These are phyloP conservation scores for Parmelia sp. DNA, from an alignment of 495 filamentous ascomycete species.

Conservation along the genomic window DNA sequence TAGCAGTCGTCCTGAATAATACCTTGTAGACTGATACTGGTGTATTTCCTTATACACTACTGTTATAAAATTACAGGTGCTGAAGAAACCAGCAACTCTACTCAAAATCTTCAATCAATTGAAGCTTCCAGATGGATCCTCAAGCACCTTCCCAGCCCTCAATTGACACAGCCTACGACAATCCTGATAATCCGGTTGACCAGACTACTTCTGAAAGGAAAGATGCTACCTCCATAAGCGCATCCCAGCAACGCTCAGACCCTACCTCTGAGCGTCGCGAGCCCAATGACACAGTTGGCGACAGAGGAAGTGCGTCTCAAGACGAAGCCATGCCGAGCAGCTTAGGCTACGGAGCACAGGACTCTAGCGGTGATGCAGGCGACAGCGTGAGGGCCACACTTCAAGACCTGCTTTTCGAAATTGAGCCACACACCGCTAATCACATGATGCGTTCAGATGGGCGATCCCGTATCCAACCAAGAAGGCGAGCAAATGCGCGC, in stretches of 20 bases:
- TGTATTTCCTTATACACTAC: not conserved
- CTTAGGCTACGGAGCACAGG: slow-evolving; percentile 30
- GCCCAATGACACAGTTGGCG: slow-evolving; percentile 32
- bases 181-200: slow-evolving; percentile 43
- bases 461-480: slow-evolving; percentile 32
- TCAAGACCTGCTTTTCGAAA: slow-evolving; percentile 7
- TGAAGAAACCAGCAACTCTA: not conserved
- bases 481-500: slow-evolving; percentile 54
- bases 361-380: slow-evolving; percentile 22
- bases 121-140: slow-evolving; percentile 30
- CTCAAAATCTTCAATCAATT: not conserved
- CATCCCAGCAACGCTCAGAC: slow-evolving; percentile 27
- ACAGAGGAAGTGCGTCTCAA: slow-evolving; percentile 34
- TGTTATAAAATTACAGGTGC: not conserved
- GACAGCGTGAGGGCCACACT: slow-evolving; percentile 24
- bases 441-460: slow-evolving; percentile 15
- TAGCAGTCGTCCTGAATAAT: not conserved
- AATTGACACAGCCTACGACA: slow-evolving; percentile 45
- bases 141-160: slow-evolving; percentile 44
- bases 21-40: not conserved
- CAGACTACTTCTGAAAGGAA: slow-evolving; percentile 45
- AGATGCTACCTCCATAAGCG: slow-evolving; percentile 19
- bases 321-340: slow-evolving; percentile 36
- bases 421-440: not conserved
- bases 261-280: slow-evolving; percentile 28